These are phyloP conservation scores for Malassezia dermatis DNA, from an alignment of 1,284 basidiomycete species.

Conservation along the genomic window DNA sequence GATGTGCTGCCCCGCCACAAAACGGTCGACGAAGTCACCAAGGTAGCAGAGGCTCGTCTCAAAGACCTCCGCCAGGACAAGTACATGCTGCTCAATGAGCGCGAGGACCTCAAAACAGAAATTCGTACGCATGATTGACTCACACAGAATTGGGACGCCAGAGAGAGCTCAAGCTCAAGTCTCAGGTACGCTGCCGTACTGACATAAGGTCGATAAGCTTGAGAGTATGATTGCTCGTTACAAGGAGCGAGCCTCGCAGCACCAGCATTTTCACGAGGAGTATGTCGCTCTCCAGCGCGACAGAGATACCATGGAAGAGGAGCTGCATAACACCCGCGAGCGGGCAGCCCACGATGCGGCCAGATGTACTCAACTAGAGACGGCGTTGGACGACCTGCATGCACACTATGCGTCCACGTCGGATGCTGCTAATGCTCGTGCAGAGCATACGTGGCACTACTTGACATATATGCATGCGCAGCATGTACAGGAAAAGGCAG, in stretches of 20 bases:
- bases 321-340: background rate
- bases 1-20: background rate
- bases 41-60: background rate
- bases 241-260: constrained; percentile 11
- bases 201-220: constrained; percentile 11
- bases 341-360: background rate
- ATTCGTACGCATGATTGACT: constrained; percentile 9
- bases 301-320: background rate
- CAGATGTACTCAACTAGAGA: background rate
- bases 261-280: background rate
- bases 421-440: background rate
- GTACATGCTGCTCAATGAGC: constrained; percentile 11
- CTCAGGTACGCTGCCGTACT: background rate
- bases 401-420: background rate
- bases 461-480: background rate
- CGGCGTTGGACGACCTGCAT: background rate
- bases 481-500: background rate
- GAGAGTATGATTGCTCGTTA: constrained; percentile 9
- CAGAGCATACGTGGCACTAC: background rate
- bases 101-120: constrained; percentile 11
- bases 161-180: constrained; percentile 13
- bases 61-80: constrained; percentile 13
- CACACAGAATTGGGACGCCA: constrained; percentile 12
- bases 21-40: constrained; percentile 3
- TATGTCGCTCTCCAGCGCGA: background rate